Conservation (phyloP, 2,329 filamentous ascomycete species). For the Pseudocercospora musae region DNA sequence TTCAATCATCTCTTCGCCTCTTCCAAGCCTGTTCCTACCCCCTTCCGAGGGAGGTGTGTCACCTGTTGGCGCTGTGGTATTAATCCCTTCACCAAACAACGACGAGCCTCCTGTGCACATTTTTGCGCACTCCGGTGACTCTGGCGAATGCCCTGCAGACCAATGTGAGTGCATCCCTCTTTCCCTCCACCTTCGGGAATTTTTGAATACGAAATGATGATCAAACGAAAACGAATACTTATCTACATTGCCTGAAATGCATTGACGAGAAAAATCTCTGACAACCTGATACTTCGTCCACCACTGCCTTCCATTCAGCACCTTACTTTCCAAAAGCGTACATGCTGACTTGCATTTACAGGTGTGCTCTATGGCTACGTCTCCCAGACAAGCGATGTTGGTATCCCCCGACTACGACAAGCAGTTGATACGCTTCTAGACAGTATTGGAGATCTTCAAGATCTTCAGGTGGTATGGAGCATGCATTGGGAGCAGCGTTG, state of each 20-base stretch:
- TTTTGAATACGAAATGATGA: constrained; percentile 69
- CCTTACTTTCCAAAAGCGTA: constrained; percentile 32
- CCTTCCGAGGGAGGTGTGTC: constrained; percentile 70
- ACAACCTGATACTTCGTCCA: constrained; percentile 70
- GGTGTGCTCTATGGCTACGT: constrained; percentile 59
- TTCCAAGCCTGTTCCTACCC: constrained; percentile 65
- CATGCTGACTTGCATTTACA: constrained; percentile 30
- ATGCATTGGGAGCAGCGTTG: constrained; percentile 51
- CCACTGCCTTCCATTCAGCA: not conserved
- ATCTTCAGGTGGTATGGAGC: constrained; percentile 50
- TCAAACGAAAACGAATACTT: constrained; percentile 76
- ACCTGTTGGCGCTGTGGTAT: constrained; percentile 70
- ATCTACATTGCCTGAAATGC: constrained; percentile 99
- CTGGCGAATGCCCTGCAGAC: constrained; percentile 81
- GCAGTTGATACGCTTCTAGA: constrained; percentile 45
- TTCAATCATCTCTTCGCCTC: constrained; percentile 64
- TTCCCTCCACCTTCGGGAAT: not conserved
- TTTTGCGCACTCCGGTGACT: constrained; percentile 79
- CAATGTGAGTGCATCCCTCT: constrained; percentile 71
- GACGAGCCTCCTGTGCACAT: constrained; percentile 56
- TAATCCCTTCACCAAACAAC: constrained; percentile 52
- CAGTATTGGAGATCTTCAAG: constrained; percentile 34
- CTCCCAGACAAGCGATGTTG: constrained; percentile 36
- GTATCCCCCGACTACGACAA: constrained; percentile 38
- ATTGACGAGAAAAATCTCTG: constrained; percentile 86